A percentile compares a stretch with the other conserved stretches of the same genome.
phyloP scores from a whole-genome alignment of 306 rosid genomes.

The Quercus variabilis region DNA sequence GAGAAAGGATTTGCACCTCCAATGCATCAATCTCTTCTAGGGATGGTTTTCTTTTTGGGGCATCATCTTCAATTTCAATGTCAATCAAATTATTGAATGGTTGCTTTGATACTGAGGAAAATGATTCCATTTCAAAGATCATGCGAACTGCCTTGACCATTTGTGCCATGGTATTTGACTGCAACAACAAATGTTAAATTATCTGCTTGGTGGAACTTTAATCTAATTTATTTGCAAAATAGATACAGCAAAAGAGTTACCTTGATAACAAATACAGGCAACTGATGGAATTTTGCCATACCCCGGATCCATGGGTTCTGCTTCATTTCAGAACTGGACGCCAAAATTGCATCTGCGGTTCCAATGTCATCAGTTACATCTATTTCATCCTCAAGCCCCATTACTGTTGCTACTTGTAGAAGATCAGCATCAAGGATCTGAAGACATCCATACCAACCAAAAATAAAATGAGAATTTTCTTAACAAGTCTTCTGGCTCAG shows the following conservation, averaged over 20 bases:
- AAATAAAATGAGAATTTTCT: not conserved
- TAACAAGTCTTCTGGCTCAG: not conserved
- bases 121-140: constrained; percentile 73
- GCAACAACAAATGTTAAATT: constrained; percentile 32
- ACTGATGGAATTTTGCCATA: constrained; percentile 82
- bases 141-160: constrained; percentile 92
- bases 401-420: constrained; percentile 79
- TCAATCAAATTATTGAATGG: constrained; percentile 40
- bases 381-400: constrained; percentile 83
- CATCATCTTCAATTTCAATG: constrained; percentile 84
- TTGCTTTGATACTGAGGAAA: constrained; percentile 42
- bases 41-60: constrained; percentile 78
- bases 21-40: constrained; percentile 93
- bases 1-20: constrained; percentile 61
- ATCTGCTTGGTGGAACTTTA: constrained; percentile 12
- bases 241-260: constrained; percentile 27
- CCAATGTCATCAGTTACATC: constrained; percentile 82
- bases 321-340: constrained; percentile 71
- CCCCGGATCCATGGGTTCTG: constrained; percentile 84
- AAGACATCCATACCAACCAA: constrained; percentile 23
- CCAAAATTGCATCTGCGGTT: constrained; percentile 82
- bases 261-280: constrained; percentile 92
- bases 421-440: constrained; percentile 91
- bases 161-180: constrained; percentile 97
- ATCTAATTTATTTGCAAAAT: constrained; percentile 12